Base-by-base conservation (phyloP, 495 filamentous ascomycete genomes). In the Echria macrotheca region DNA sequence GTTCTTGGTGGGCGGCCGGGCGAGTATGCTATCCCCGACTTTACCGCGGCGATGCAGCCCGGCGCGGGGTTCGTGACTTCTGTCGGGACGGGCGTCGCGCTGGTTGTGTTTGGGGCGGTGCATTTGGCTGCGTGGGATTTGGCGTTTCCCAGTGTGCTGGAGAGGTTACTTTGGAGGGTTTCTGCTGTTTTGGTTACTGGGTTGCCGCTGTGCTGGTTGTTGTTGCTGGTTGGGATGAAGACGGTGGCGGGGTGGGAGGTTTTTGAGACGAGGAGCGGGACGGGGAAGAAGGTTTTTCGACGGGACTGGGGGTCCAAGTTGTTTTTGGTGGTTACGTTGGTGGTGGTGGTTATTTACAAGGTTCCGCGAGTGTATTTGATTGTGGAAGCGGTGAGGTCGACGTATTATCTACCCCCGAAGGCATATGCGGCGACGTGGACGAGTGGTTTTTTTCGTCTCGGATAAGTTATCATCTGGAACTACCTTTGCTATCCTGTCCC, bases 121-220 rank as follows among this genome's bases (percentile, higher is more conserved):
- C 47, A 49, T 49, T 28, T 39, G 18, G 26, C 42, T 19, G 47
- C 47, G 6, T 49, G 47, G 47, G 42, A 49, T 18, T 40, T 41
- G 7, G 3, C 26, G 3, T 49, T 31, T 22, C 47, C 47, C 3
- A 31, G 12, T 4, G 33, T 9, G 1, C 4, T 19, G 2, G 47
- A 49, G 23, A 15, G 26, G 15, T 10, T 41, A 9, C 5, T 33
- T 1, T 49, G 47, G 47, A 19, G 47, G 5, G 33, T 49, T 14
- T 40, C 47, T 2, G 19, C 15, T 14, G 7, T 46, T 12, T 5
- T 22, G 14, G 43, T 35, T 3, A 24, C 29, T 29, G 5, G n/a
- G 21, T 9, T 46, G 1, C 43, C 43, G 5, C 6, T 46, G 9
- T 5, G n/a, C 4, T 22, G 32, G 4, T 2, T 17, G 5, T 8